Percentiles rank a stretch among this genome's conserved stretches.
Evolutionary conservation across 495 filamentous ascomycete genomes (phyloP).

Genomic region (Neurospora discreta): DNA sequence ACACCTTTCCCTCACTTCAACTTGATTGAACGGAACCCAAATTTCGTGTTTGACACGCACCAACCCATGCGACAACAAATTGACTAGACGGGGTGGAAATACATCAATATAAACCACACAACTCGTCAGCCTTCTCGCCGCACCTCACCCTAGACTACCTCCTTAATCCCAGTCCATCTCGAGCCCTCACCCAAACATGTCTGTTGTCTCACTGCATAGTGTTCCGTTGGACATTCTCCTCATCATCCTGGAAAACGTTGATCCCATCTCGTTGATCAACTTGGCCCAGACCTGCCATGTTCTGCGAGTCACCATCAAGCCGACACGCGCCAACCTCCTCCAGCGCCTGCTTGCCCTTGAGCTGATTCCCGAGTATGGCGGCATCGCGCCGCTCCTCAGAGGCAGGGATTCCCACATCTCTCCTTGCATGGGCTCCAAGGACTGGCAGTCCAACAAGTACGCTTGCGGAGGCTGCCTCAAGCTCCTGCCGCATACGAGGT

Average conservation of each 20-base stretch:
- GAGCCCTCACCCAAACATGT: not conserved
- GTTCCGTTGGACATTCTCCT: slow-evolving; percentile 6
- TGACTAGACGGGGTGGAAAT: not conserved
- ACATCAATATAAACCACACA: not conserved
- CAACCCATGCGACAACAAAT: not conserved
- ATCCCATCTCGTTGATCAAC: slow-evolving; percentile 12
- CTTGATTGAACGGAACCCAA: not conserved
- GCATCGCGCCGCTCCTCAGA: slow-evolving; percentile 11
- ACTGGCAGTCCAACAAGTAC: slow-evolving; percentile 13
- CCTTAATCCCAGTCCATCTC: not conserved
- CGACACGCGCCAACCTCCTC: slow-evolving; percentile 5
- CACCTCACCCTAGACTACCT: not conserved
- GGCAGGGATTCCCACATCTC: not conserved
- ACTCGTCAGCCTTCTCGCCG: not conserved
- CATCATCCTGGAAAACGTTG: not conserved
- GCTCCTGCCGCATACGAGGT: slow-evolving; percentile 14
- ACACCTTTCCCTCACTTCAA: not conserved
- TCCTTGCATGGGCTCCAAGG: not conserved
- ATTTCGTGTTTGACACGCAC: too few relatives aligned
- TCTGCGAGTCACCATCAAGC: slow-evolving; percentile 7
- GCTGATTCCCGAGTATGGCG: slow-evolving; percentile 12
- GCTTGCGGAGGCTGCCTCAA: slow-evolving; percentile 18
- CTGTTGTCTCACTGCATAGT: not conserved
- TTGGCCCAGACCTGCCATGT: slow-evolving; percentile 5
- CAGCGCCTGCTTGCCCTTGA: slow-evolving; percentile 17